Evolutionary conservation across 345 rosid genomes (phyloP).

Genomic region (Gossypium herbaceum): DNA sequence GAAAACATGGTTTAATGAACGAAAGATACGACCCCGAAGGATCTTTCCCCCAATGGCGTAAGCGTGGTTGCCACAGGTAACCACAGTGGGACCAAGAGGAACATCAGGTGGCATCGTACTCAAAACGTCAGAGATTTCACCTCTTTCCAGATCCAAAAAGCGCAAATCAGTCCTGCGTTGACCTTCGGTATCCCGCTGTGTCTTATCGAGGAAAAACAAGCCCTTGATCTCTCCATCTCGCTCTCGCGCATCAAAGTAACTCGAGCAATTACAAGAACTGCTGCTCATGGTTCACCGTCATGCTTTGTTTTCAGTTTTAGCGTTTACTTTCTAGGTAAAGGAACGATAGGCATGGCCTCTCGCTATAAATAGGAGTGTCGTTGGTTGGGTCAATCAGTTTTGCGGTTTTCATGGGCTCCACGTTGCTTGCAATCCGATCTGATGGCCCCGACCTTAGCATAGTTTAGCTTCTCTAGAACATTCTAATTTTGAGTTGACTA

Average conservation of each 20-base stretch:
- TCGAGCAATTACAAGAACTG: neutral
- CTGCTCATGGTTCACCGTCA: neutral
- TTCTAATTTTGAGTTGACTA: no score
- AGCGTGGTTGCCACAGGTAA: neutral
- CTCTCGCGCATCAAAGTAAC: neutral
- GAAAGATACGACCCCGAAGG: rapidly evolving
- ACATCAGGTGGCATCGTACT: neutral
- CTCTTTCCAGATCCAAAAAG: neutral
- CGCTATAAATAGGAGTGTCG: neutral
- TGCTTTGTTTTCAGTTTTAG: no score
- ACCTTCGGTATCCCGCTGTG: neutral
- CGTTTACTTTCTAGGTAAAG: no score
- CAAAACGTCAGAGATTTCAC: neutral
- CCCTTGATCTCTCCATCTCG: neutral
- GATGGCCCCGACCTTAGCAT: no score
- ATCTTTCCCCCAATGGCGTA: neutral
- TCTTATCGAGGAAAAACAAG: neutral
- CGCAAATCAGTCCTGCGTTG: neutral
- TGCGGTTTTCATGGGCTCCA: neutral
- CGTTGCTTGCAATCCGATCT: neutral
- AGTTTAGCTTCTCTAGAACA: no score
- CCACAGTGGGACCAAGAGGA: rapidly evolving
- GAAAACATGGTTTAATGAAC: neutral
- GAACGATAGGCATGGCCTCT: no score
- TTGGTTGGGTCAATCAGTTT: neutral